Evolutionary conservation across 305 asterid species (phyloP), one percentile per base, ranked within the genome.

Genomic region (Stenogyne calaminthoides): DNA sequence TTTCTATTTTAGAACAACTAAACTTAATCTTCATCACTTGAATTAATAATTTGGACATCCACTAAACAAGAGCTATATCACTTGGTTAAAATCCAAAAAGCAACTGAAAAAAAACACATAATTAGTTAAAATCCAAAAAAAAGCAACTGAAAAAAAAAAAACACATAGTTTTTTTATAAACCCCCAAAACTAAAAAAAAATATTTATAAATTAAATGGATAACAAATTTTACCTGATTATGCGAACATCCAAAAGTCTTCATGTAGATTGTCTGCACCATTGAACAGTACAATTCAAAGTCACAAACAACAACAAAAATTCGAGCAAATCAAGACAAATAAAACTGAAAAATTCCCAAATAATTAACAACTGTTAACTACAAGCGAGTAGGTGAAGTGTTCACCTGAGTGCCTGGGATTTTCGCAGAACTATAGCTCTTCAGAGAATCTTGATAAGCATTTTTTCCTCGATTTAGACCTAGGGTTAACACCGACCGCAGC

Each of bases 401-500:
- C 52, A 73, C 78, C 73, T 67, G 78, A 32, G 78, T 74, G 68
- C 78, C 78, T 12, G 78, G 78, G 78, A 74, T 74, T 67, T 74
- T 74, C 54, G 6, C 69, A 44, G 69, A 74, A 57, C 32, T 32
- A 12, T 57, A 11, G 79, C 63, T 69, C 81, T 77, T 80, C 76
- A 78, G 76, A 11, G 84, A 83, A 76, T 86, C 83, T 56, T 74
- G 85, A 49, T 84, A 40, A 47, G 8, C 75, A 54, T 73, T 82
- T 16, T n/a, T 75, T 87, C 80, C 81, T 89, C 9, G 60, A 25
- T 74, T 74, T 74, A 44, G 73, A 66, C 78, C 72, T 74, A 18
- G 84, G 84, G 57, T 86, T 88, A 46, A 92, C 80, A 10, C 91
- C 92, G 6, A 95, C 95, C 18, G 95, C 82, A 2, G 87, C 81